Conservation (phyloP, 805 yeast species). For the Kodamaea hsintzibuensis region DNA sequence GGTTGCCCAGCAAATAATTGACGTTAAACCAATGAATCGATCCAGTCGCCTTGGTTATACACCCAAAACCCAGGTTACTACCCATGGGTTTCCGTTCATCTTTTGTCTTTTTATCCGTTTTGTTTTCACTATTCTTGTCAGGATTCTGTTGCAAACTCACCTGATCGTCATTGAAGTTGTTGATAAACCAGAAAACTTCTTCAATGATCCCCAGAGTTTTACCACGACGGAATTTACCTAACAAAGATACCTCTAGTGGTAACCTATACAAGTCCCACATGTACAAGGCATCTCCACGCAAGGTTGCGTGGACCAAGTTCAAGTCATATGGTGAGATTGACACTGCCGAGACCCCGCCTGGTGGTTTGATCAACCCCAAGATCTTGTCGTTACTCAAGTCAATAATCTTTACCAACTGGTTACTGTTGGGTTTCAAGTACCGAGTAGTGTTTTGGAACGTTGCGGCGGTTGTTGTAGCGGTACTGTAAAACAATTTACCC, state of each 20-base stretch:
- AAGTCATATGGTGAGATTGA: constrained; percentile 64
- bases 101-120: not conserved
- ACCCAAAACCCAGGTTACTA: constrained; percentile 46
- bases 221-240: constrained; percentile 63
- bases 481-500: constrained; percentile 34
- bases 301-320: constrained; percentile 52
- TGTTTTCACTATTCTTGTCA: not conserved
- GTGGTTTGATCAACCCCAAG: constrained; percentile 51
- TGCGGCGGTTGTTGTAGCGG: constrained; percentile 31
- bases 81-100: constrained; percentile 1
- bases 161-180: constrained; percentile 22
- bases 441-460: constrained; percentile 24
- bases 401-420: constrained; percentile 44
- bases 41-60: constrained; percentile 55
- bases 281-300: constrained; percentile 62
- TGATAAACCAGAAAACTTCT: constrained; percentile 54
- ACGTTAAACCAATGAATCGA: constrained; percentile 62
- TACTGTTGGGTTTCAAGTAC: constrained; percentile 27
- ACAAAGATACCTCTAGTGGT: constrained; percentile 49
- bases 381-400: constrained; percentile 46
- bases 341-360: constrained; percentile 60
- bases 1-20: constrained; percentile 40
- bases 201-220: constrained; percentile 57
- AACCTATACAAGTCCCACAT: constrained; percentile 62
- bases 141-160: not conserved